Evolutionary conservation across 2,329 filamentous ascomycete genomes (phyloP), one percentile per base, ranked within the genome.

Genomic region (Ceratocystis lukuohia): DNA sequence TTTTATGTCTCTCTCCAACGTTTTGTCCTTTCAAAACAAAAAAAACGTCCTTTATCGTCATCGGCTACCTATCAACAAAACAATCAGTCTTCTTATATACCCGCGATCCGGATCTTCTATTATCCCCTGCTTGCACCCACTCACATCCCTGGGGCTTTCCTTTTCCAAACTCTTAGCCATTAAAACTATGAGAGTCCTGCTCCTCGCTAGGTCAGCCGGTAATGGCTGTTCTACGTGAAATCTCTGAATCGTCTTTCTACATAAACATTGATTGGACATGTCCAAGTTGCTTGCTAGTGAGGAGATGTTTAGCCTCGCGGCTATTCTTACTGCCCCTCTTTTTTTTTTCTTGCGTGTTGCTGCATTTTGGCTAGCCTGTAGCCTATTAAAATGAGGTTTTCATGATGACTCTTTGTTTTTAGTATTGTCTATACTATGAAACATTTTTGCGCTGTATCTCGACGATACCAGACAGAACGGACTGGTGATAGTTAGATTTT

Each of bases 281-380:
- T 61, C 61, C 33, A 66, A 28, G 48, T 53, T 63, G 37, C 59
- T 53, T 68, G 41, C 28, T 64, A 48, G 61, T 33, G 64, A 64
- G 46, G 48, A 59, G 66, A 65, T 61, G 62, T 45, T 50, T 45
- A 64, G 66, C 59, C 61, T 68, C 61, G 41, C 66, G 64, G 66
- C 64, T 66, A 59, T 68, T 66, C 59, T 64, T 64, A 10, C 22
- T 25, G 46, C 61, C 50, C 62, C 61, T 66, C 65, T 66, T 66
- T 48, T 33, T 33, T 22, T 37, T 59, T 37, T 37, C 17, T 62
- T 53, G 62, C n/a, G 56, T 22, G 25, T 59, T 57, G 45, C 56
- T 44, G 57, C 46, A 53, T 48, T 56, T 17, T 45, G 28, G n/a
- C 25, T 53, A 22, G 46, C n/a, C 30, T 66, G 20, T 48, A 41